Evolutionary conservation across 202 grass and related monocot genomes (phyloP), one percentile per base, ranked within the genome.

Genomic region (Miscanthus sacchariflorus): DNA sequence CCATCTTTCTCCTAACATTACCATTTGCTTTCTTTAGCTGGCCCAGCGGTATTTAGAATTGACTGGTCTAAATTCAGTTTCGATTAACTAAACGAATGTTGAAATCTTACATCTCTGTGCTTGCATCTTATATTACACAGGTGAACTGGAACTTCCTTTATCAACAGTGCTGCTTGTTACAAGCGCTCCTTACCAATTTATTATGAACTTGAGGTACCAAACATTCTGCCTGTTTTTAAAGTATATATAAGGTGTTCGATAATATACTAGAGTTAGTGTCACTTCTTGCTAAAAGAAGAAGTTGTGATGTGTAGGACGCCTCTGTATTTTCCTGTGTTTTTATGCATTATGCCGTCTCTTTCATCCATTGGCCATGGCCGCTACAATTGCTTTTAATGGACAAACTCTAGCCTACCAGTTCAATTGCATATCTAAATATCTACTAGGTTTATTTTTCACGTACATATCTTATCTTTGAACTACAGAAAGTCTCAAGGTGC

Each of bases 111-210:
- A n/a, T 21, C 6, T 45, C n/a, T 25, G 3, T 68, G 12, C 64
- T 18, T 67, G 35, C 64, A 50, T 65, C 43, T 68, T 76, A 61
- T 80, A 92, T 50, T 48, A 14, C 46, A 49, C 42, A 35, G 95
- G 83, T 87, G 85, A 90, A 76, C 59, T 92, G 30, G 87, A 91
- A 40, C 87, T 98, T 54, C 89, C 91, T 33, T 95, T 95, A 70
- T 79, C 81, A 19, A 73, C 88, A 42, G 81, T 98, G 93, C 63
- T 92, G 35, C 77, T 95, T 33, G 73, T 92, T 59, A 90, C 88
- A 24, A 81, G 88, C 5, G 87, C 80, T 63, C 95, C 93, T 13
- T 77, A 85, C 69, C 87, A 90, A 18, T 87, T n/a, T 59, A n/a
- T 93, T 65, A 85, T 81, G 77, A 80, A 39, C 78, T 50, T 93